phyloP scores from a whole-genome alignment of 163 green algal species.

The Coccomyxa subellipsoidea region DNA sequence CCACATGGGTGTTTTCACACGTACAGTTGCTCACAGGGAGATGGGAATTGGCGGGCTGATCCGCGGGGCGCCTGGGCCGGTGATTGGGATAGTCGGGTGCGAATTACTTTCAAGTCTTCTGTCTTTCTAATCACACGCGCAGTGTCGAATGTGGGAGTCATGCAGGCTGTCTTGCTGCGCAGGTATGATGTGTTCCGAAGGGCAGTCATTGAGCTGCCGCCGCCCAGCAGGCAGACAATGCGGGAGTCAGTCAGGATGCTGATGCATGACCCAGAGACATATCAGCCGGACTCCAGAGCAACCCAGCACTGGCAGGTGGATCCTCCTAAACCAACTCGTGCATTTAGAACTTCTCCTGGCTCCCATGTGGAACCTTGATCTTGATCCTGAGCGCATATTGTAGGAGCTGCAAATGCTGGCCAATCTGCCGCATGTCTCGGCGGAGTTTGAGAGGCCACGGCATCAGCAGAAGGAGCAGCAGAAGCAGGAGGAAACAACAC shows the following conservation, averaged over 20 bases:
- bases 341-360: no score
- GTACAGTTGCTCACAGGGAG: no score
- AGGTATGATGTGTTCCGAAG: slow-evolving; percentile 47
- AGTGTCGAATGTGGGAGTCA: no score
- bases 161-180: no score
- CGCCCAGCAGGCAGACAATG: not conserved
- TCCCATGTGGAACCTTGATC: no score
- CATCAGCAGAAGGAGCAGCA: slow-evolving; percentile 1
- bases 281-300: not conserved
- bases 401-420: slow-evolving; percentile 27
- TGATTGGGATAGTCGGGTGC: slow-evolving; percentile 74
- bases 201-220: slow-evolving; percentile 34
- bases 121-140: no score
- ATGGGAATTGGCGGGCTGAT: slow-evolving; percentile 67
- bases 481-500: not conserved
- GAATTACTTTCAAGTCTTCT: not conserved
- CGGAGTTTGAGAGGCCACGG: slow-evolving; percentile 28
- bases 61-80: slow-evolving; percentile 43
- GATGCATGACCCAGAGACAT: slow-evolving; percentile 12
- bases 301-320: not conserved
- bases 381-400: no score
- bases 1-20: no score
- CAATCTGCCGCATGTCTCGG: slow-evolving; percentile 67
- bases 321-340: no score
- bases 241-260: slow-evolving; percentile 7